phyloP scores from a whole-genome alignment of 2,329 filamentous ascomycete genomes.

The Verticillium tricorpus region DNA sequence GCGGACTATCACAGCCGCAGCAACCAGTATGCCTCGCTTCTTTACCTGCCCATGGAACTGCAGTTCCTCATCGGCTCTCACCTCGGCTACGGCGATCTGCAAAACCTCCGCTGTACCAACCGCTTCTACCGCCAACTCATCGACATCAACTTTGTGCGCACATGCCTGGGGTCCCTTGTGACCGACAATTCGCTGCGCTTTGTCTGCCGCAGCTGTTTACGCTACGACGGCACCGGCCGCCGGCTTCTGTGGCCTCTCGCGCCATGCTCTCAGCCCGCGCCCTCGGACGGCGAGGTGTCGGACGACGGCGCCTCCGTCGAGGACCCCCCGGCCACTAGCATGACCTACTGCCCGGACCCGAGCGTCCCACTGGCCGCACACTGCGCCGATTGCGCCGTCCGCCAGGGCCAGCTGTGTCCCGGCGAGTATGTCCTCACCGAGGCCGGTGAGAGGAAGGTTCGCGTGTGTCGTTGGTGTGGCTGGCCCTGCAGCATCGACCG shows the following conservation, averaged over 20 bases:
- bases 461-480: constrained; percentile 41
- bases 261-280: not conserved
- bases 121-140: constrained; percentile 29
- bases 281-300: not conserved
- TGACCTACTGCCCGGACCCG: constrained; percentile 19
- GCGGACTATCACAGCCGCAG: not conserved
- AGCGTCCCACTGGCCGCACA: constrained; percentile 32
- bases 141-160: constrained; percentile 14
- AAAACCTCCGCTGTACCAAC: constrained; percentile 36
- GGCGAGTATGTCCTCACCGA: constrained; percentile 5
- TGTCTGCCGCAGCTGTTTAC: constrained; percentile 2
- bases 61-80: constrained; percentile 34
- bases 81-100: constrained; percentile 37
- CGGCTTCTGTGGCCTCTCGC: constrained; percentile 22
- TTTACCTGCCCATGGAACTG: constrained; percentile 33
- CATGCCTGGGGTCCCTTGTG: constrained; percentile 1
- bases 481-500: constrained; percentile 19
- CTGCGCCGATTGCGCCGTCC: constrained; percentile 34
- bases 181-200: constrained; percentile 3
- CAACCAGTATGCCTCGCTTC: constrained; percentile 4
- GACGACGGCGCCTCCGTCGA: not conserved
- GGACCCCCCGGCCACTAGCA: not conserved
- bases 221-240: constrained; percentile 19
- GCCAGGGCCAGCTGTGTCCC: constrained; percentile 22
- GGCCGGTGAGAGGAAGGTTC: constrained; percentile 15